Conservation (phyloP, 768 basidiomycete species). For the Coprinopsis sp. region DNA sequence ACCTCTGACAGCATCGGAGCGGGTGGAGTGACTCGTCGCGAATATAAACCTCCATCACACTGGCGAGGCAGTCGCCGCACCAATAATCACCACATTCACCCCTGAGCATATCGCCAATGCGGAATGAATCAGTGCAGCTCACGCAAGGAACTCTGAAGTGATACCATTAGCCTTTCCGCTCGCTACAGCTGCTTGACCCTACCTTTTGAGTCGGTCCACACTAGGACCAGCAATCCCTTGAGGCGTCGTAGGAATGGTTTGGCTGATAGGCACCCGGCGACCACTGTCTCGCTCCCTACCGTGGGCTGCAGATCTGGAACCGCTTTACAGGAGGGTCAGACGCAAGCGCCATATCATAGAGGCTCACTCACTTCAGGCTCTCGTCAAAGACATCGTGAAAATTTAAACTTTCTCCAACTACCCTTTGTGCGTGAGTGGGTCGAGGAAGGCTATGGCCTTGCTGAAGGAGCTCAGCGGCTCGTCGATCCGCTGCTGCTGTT, state of each 20-base stretch:
- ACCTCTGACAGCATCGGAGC: constrained; percentile 17
- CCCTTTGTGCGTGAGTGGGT: constrained; percentile 9
- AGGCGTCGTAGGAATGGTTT: no score
- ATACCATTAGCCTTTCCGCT: neutral
- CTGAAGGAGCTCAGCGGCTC: constrained; percentile 1
- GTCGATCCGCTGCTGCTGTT: constrained; percentile 11
- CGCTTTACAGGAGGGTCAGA: neutral
- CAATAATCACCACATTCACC: constrained; percentile 16
- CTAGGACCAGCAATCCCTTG: constrained; percentile 5
- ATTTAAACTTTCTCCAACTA: neutral
- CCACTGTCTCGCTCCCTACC: no score
- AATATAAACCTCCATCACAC: constrained; percentile 16
- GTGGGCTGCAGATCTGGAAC: no score
- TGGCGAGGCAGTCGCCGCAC: constrained; percentile 15
- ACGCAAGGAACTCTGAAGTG: constrained; percentile 13
- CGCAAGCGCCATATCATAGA: neutral
- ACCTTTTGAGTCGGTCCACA: constrained; percentile 5
- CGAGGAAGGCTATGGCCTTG: constrained; percentile 1
- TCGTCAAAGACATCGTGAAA: neutral
- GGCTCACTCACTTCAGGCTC: neutral
- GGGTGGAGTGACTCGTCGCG: constrained; percentile 19
- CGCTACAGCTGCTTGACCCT: neutral
- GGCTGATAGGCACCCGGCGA: no score
- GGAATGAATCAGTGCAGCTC: constrained; percentile 14
- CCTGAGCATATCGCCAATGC: constrained; percentile 2